A percentile compares a stretch with the other conserved stretches of the same genome.
Conservation (phyloP, 2,329 filamentous ascomycete species). For the Hypoxylon sp. region DNA sequence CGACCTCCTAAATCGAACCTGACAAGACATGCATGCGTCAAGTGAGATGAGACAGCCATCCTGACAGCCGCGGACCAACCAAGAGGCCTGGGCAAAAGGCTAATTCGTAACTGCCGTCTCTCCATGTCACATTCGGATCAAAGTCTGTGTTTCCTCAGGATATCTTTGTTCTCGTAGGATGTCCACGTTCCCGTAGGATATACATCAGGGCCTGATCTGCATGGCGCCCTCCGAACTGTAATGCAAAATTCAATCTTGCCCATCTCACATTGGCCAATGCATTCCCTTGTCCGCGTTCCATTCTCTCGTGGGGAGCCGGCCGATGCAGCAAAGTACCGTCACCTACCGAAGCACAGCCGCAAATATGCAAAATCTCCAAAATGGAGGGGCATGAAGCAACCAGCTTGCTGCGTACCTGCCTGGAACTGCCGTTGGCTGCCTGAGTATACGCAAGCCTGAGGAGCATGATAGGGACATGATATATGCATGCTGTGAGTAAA, state of each 20-base stretch:
- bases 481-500: too few relatives aligned
- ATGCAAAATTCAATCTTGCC: background rate
- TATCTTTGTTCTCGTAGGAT: too few relatives aligned
- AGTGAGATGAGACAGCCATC: conserved; percentile 14
- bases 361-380: conserved; percentile 3
- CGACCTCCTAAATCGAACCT: background rate
- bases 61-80: background rate
- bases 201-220: background rate
- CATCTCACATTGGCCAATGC: conserved; percentile 1
- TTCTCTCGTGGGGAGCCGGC: background rate
- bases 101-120: background rate
- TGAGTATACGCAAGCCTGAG: too few relatives aligned
- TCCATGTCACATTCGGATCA: too few relatives aligned
- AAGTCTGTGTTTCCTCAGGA: too few relatives aligned
- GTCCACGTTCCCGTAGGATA: too few relatives aligned
- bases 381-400: background rate
- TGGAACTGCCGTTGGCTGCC: too few relatives aligned
- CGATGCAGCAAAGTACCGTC: background rate
- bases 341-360: conserved; percentile 19
- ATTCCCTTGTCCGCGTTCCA: background rate
- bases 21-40: conserved; percentile 15
- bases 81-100: background rate
- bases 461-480: too few relatives aligned
- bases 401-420: background rate
- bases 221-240: too few relatives aligned